Conservation (phyloP, 805 yeast species). For the Blastobotrys attinorum region DNA sequence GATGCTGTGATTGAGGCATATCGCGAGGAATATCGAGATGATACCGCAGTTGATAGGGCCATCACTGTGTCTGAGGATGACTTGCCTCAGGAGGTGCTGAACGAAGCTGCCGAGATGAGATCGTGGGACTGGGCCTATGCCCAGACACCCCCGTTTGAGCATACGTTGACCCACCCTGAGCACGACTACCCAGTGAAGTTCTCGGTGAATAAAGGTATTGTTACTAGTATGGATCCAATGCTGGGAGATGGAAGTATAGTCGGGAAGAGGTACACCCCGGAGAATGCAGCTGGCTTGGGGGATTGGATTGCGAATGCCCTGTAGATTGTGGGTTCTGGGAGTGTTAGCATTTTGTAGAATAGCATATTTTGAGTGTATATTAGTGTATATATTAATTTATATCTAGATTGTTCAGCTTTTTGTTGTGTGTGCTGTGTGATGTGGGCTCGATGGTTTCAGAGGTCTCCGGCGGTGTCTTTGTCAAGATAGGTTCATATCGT, state of each 20-base stretch:
- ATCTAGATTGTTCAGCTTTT: too few species aligned
- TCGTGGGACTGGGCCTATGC: slow-evolving; percentile 74
- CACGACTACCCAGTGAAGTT: slow-evolving; percentile 31
- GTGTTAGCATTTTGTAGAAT: too few species aligned
- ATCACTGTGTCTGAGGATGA: slow-evolving; percentile 5
- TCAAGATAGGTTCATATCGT: too few species aligned
- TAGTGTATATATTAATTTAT: too few species aligned
- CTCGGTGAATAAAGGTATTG: slow-evolving; percentile 45
- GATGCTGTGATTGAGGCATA: slow-evolving; percentile 38
- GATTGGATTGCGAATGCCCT: background rate
- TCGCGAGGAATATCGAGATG: slow-evolving; percentile 13
- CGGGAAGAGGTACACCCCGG: background rate
- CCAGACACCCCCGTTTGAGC: slow-evolving; percentile 65
- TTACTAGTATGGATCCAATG: background rate
- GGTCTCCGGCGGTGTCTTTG: too few species aligned
- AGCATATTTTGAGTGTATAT: too few species aligned
- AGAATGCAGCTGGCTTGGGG: background rate
- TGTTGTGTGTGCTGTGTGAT: too few species aligned
- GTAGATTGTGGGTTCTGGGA: too few species aligned
- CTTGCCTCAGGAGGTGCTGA: slow-evolving; percentile 12
- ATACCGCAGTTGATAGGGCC: slow-evolving; percentile 2
- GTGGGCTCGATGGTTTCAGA: too few species aligned
- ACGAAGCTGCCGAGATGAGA: slow-evolving; percentile 32
- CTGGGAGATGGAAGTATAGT: background rate
- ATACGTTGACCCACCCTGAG: slow-evolving; percentile 34